Conservation (phyloP, 2,329 filamentous ascomycete species). For the Metarhizium humberi region DNA sequence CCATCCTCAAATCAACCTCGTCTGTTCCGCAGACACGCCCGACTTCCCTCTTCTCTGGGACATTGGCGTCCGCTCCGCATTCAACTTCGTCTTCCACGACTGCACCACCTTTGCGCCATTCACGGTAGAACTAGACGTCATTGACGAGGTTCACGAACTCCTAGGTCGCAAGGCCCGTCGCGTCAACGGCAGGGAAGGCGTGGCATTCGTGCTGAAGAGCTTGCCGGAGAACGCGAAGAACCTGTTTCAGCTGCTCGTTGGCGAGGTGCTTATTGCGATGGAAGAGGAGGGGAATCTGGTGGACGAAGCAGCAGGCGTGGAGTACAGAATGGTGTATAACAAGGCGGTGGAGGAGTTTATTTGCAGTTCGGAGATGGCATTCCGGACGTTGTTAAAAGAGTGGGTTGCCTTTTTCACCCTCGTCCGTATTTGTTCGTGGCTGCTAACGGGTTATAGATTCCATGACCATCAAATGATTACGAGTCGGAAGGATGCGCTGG, state of each 20-base stretch:
- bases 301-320: conserved; percentile 56
- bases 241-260: conserved; percentile 75
- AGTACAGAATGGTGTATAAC: conserved; percentile 86
- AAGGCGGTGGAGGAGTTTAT: conserved; percentile 97
- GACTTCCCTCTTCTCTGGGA: conserved; percentile 88
- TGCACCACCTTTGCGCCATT: conserved; percentile 80
- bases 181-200: conserved; percentile 81
- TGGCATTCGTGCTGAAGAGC: conserved; percentile 81
- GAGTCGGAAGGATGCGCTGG: conserved; percentile 73
- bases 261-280: conserved; percentile 68
- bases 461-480: conserved; percentile 98
- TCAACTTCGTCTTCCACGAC: conserved; percentile 88
- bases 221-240: conserved; percentile 87
- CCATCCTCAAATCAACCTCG: conserved; percentile 60
- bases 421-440: conserved; percentile 14
- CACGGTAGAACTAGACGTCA: conserved; percentile 64
- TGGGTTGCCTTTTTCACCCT: conserved; percentile 30
- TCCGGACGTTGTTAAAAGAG: conserved; percentile 89
- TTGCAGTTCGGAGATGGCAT: conserved; percentile 92
- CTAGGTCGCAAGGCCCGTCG: conserved; percentile 72
- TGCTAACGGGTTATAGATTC: conserved; percentile 45
- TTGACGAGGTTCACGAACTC: conserved; percentile 83
- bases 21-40: conserved; percentile 80
- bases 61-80: conserved; percentile 68
- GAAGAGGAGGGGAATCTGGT: conserved; percentile 45